These are phyloP conservation scores for Leccinum subrobustum DNA, from an alignment of 1,284 basidiomycete genomes.

Conservation along the genomic window DNA sequence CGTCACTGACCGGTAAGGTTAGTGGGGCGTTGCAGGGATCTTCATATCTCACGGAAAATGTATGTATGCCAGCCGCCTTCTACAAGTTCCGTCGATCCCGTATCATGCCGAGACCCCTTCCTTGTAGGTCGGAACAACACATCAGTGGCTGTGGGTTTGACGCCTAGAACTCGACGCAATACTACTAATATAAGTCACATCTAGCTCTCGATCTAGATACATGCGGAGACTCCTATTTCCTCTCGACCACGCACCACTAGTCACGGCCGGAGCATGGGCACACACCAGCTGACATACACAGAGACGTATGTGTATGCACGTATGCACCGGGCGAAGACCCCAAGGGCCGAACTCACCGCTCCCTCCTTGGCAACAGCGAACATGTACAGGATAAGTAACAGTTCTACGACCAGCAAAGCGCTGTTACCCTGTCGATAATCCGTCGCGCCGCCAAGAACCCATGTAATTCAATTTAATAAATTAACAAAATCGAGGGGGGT, in stretches of 20 bases:
- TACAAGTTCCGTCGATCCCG: neutral
- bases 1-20: neutral
- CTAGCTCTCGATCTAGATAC: neutral
- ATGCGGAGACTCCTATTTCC: neutral
- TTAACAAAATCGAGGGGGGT: neutral
- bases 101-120: neutral
- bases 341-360: neutral
- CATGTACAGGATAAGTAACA: neutral
- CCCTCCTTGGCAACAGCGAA: neutral
- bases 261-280: neutral
- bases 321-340: neutral
- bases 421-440: neutral
- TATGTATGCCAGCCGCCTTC: neutral
- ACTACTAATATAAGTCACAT: neutral
- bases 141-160: neutral
- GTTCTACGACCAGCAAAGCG: neutral
- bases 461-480: neutral
- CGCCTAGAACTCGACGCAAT: neutral
- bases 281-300: neutral
- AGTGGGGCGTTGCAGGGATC: neutral
- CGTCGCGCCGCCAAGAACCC: neutral
- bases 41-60: neutral
- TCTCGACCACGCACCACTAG: neutral
- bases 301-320: neutral
- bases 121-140: neutral